phyloP scores from a whole-genome alignment of 2,329 filamentous ascomycete species.

The Penicillium griseofulvum region DNA sequence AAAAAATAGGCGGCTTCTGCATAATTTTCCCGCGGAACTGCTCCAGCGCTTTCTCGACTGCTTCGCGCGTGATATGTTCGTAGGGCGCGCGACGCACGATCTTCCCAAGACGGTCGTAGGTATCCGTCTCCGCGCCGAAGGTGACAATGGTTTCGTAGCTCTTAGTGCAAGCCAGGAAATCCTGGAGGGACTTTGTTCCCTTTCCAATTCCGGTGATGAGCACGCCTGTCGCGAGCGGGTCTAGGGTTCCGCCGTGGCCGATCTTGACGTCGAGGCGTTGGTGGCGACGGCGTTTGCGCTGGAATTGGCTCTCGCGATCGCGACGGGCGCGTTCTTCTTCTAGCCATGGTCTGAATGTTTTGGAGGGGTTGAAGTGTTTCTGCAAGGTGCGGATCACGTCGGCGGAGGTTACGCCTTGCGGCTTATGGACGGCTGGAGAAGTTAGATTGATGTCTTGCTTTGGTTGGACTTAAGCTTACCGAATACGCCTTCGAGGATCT shows the following conservation, averaged over 20 bases:
- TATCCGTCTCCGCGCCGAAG: constrained; percentile 90
- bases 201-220: constrained; percentile 83
- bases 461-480: constrained; percentile 42
- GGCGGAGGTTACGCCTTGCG: constrained; percentile 78
- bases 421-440: constrained; percentile 82
- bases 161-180: constrained; percentile 87
- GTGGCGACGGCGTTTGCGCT: constrained; percentile 61
- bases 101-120: constrained; percentile 84
- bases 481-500: constrained; percentile 62
- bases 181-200: constrained; percentile 77
- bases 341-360: constrained; percentile 75
- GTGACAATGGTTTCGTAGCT: constrained; percentile 85
- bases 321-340: constrained; percentile 59
- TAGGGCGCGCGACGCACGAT: constrained; percentile 72
- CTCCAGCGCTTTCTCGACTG: constrained; percentile 72
- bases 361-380: constrained; percentile 75
- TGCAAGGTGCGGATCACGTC: constrained; percentile 89
- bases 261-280: constrained; percentile 76
- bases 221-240: constrained; percentile 90
- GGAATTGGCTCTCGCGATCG: constrained; percentile 56
- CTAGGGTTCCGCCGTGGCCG: constrained; percentile 91
- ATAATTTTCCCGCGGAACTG: constrained; percentile 78
- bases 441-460: constrained; percentile 6
- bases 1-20: constrained; percentile 90
- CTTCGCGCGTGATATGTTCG: constrained; percentile 74